phyloP scores from a whole-genome alignment of 768 basidiomycete species.

The Tricholoma saponaceum region DNA sequence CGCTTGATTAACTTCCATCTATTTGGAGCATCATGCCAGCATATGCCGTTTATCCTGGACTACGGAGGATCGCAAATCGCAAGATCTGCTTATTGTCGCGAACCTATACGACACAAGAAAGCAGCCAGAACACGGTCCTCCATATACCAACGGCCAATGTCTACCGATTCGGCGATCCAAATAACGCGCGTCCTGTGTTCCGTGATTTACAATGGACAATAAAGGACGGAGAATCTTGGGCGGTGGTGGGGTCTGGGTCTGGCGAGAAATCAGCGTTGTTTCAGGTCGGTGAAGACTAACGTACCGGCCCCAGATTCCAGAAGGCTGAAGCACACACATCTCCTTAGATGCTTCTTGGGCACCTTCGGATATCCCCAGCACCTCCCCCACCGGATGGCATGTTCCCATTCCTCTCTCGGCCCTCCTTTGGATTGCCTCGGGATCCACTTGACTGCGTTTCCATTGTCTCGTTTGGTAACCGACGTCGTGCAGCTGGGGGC shows the following conservation, averaged over 20 bases:
- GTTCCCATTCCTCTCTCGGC: constrained; percentile 65
- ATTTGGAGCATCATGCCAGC: too few species aligned
- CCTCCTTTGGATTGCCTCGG: constrained; percentile 16
- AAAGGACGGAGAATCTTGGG: constrained; percentile 67
- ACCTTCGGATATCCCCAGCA: constrained; percentile 63
- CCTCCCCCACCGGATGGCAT: constrained; percentile 61
- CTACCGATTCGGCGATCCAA: constrained; percentile 56
- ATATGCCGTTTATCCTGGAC: neutral
- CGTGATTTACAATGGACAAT: constrained; percentile 56
- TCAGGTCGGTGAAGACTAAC: constrained; percentile 44
- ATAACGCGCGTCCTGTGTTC: constrained; percentile 44
- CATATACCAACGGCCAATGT: constrained; percentile 47
- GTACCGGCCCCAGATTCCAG: neutral
- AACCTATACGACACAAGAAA: neutral
- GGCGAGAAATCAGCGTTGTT: constrained; percentile 61
- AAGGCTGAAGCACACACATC: neutral
- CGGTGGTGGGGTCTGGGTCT: constrained; percentile 61
- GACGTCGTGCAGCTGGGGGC: constrained; percentile 50
- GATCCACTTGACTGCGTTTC: constrained; percentile 50
- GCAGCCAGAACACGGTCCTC: constrained; percentile 15
- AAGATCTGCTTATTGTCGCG: neutral
- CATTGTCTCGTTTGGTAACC: constrained; percentile 66
- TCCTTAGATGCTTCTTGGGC: constrained; percentile 60
- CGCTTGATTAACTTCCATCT: too few species aligned
- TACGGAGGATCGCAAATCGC: neutral